Percentiles rank a stretch among this genome's conserved stretches.
Conservation (phyloP, 2,329 filamentous ascomycete genomes). For the Hymenoscyphus infarciens region DNA sequence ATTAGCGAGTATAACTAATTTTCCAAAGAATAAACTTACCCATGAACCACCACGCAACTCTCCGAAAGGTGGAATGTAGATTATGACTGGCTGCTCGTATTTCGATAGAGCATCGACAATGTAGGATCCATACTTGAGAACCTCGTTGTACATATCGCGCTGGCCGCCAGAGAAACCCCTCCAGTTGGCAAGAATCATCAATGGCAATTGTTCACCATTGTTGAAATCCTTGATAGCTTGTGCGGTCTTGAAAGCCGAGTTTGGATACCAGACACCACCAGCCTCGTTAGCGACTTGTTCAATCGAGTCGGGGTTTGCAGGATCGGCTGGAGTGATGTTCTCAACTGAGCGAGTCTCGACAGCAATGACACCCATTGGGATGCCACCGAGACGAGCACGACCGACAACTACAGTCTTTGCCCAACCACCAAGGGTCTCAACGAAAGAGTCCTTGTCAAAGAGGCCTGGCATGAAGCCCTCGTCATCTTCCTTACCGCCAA, state of each 20-base stretch:
- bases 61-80: constrained; percentile 95
- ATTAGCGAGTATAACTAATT: constrained; percentile 33
- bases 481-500: constrained; percentile 79
- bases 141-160: constrained; percentile 99
- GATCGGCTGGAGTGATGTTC: constrained; percentile 94
- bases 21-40: constrained; percentile 46
- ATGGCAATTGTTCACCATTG: constrained; percentile 92
- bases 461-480: constrained; percentile 80
- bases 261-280: constrained; percentile 99
- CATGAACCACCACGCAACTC: constrained; percentile 98
- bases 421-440: constrained; percentile 95
- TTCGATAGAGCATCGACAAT: constrained; percentile 98
- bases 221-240: constrained; percentile 99
- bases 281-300: constrained; percentile 94
- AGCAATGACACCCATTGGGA: constrained; percentile 96
- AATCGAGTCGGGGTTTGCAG: constrained; percentile 96
- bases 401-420: constrained; percentile 94
- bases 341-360: constrained; percentile 95
- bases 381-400: constrained; percentile 92
- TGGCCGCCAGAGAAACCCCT: constrained; percentile 99
- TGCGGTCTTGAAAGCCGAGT: constrained; percentile 99
- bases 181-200: constrained; percentile 99
- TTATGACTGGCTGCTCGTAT: constrained; percentile 97
- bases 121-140: constrained; percentile 98
- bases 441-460: constrained; percentile 95